Evolutionary conservation across 2,329 filamentous ascomycete genomes (phyloP), one percentile per base, ranked within the genome.

Genomic region (Neonectria faginata): DNA sequence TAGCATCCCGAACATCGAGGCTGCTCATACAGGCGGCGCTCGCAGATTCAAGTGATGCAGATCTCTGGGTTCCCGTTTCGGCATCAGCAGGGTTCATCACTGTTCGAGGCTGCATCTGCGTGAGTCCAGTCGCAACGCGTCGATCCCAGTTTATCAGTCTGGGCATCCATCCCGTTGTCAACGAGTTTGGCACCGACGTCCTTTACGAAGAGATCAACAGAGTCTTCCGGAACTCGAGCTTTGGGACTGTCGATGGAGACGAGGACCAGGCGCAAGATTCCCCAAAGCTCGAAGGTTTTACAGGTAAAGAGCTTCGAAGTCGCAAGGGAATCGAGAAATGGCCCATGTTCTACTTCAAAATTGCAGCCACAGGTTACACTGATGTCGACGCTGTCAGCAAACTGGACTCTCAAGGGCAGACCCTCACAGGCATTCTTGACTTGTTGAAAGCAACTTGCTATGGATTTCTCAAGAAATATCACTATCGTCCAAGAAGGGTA

Each of bases 301-400:
- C 83, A 1, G 79, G 76, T 33, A 84, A 79, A 67, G 86, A 89
- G 62, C 69, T 86, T 22, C 68, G 41, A 88, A 83, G 72, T 78
- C 79, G 12, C 84, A 74, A 92, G 74, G 85, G 89, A 0, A 81
- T 94, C 10, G 93, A 97, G 73, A 86, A 88, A 55, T 96, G 93
- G 89, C 94, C 95, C 0, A 95, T 95, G 89, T 98, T 97, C 73
- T 91, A 90, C 71, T 79, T 98, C n/a, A 88, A 88, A 29, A 86
- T 97, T 39, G 48, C 79, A 83, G 2, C 72, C 85, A 42, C 59
- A 22, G 58, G 51, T 50, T 60, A 62, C 11, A 65, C 72, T 2
- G 77, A 79, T n/a, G 29, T 77, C 2, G 78, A 82, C n/a, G 76
- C 79, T 18, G 60, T 75, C 5, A 75, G 79, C 20, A 68, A 75